Base-by-base conservation (phyloP, 305 asterid genomes). In the Lippia alba region DNA sequence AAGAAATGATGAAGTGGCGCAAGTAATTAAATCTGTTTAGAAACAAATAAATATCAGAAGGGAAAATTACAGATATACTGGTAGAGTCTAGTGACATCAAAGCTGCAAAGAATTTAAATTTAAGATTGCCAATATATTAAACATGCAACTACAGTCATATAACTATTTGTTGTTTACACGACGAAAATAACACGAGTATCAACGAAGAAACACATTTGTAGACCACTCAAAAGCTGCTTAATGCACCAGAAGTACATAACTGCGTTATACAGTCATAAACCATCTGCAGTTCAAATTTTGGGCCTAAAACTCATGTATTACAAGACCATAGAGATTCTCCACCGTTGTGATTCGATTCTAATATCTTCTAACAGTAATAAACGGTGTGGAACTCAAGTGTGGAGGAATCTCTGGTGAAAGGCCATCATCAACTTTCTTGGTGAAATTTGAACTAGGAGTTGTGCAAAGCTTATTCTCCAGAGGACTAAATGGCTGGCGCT, bases 241-340 rank as follows among this genome's bases (percentile, higher is more conserved):
- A 70, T 80, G 85, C 85, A 80, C 80, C 78, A 80, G 82, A 75
- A 81, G 85, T 81, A 77, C 85, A 74, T 50, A 66, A 76, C 63
- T 57, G 69, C 65, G 56, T 24, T 16, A 70, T 5, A 71, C 62
- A 80, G 74, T 72, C 77, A 46, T n/a, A 30, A 34, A 61, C 1
- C 30, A 24, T n/a, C 53, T 67, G 70, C 80, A 71, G 76, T 53
- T 58, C 16, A 58, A 74, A 10, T 33, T 53, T 64, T 39, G n/a
- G 40, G 69, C 71, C 48, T 54, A 34, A 34, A 34, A 3, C 3
- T 6, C 6, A 34, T 34, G 40, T 34, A 34, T 34, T 34, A 34
- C 40, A 34, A 34, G 6, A 6, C 40, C n/a, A n/a, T n/a, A 34
- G 40, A 34, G 40, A 34, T n/a, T n/a, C n/a, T n/a, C n/a, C n/a